A percentile compares a stretch with the other conserved stretches of the same genome.
Evolutionary conservation across 164 flowering plant species (phyloP).

Genomic region (Protea cynaroides): DNA sequence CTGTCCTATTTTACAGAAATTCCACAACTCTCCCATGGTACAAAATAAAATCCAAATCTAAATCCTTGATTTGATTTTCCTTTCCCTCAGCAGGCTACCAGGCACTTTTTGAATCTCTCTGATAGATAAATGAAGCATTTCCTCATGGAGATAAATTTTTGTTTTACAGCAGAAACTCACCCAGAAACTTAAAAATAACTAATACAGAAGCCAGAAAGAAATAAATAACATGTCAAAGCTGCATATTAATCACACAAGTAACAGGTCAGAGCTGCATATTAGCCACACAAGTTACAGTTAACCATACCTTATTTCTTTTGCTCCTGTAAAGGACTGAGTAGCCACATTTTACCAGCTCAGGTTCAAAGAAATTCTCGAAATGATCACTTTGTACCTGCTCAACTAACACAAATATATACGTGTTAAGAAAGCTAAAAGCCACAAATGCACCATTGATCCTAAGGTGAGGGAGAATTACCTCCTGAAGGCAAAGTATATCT

Average conservation of each 20-base stretch:
- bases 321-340: constrained; percentile 38
- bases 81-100: no score
- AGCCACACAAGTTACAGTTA: neutral
- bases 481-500: constrained; percentile 61
- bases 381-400: constrained; percentile 58
- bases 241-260: neutral
- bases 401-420: constrained; percentile 9
- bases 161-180: neutral
- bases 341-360: constrained; percentile 40
- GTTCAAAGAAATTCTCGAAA: constrained; percentile 44
- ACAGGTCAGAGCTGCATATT: neutral
- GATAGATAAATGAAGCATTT: neutral
- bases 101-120: neutral
- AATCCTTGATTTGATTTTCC: no score
- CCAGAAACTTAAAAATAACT: neutral
- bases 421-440: neutral
- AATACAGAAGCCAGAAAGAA: neutral
- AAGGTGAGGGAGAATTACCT: constrained; percentile 27
- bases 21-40: no score
- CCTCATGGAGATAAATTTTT: neutral
- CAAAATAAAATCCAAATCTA: no score
- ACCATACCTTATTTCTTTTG: constrained; percentile 25
- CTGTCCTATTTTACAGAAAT: no score
- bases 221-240: neutral
- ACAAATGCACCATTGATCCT: neutral